Conservation (phyloP, 1,284 basidiomycete species). For the Phellinidium pouzarii region DNA sequence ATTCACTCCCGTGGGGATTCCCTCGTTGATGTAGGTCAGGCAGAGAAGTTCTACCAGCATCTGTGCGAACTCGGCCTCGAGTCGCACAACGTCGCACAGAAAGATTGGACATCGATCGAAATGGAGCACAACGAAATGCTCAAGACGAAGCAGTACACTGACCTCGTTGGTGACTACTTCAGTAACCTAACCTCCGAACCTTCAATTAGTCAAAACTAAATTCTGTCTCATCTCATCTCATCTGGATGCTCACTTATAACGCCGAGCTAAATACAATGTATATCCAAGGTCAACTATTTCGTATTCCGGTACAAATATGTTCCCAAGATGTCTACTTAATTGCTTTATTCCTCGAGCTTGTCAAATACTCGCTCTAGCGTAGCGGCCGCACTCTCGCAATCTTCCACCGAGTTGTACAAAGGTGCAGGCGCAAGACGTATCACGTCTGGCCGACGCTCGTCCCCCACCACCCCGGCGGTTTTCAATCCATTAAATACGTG, state of each 20-base stretch:
- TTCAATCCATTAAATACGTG: constrained; percentile 57
- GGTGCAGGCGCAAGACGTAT: constrained; percentile 82
- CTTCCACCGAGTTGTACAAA: constrained; percentile 76
- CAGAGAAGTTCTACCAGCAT: constrained; percentile 47
- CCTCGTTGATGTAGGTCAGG: constrained; percentile 58
- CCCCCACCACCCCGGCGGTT: constrained; percentile 76
- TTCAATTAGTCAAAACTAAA: too few species aligned
- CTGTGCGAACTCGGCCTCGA: constrained; percentile 33
- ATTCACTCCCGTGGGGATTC: constrained; percentile 69
- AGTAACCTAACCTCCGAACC: not conserved
- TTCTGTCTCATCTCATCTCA: too few species aligned
- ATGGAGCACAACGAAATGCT: constrained; percentile 56
- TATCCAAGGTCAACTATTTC: too few species aligned
- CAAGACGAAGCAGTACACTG: constrained; percentile 36
- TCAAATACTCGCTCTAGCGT: constrained; percentile 55
- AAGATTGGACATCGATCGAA: constrained; percentile 39
- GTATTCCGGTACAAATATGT: too few species aligned
- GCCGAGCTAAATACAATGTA: too few species aligned
- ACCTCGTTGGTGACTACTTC: constrained; percentile 43
- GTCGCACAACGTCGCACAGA: constrained; percentile 27
- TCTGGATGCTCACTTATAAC: too few species aligned
- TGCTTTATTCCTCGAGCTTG: constrained; percentile 19
- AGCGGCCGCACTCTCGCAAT: constrained; percentile 63
- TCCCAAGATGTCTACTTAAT: too few species aligned
- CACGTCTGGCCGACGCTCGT: constrained; percentile 85